These are phyloP conservation scores for Glycyrrhiza uralensis DNA, from an alignment of 306 rosid species.

Conservation along the genomic window DNA sequence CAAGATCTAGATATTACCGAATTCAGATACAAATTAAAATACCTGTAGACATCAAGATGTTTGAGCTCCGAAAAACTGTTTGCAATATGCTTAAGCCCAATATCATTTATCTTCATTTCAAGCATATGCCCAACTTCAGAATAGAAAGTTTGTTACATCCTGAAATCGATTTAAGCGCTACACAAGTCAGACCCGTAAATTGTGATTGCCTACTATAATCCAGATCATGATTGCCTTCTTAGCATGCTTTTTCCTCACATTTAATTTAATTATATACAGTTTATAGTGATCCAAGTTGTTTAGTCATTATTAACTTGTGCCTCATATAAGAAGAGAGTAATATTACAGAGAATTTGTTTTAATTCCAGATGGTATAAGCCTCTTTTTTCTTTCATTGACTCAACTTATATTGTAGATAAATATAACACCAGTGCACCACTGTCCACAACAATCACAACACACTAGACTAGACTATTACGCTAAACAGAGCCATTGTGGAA, in stretches of 20 bases:
- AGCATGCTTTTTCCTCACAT: not conserved
- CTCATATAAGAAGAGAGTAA: not conserved
- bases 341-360: not conserved
- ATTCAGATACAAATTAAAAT: slow-evolving; percentile 21
- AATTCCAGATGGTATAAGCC: not conserved
- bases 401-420: no score
- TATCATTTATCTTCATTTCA: slow-evolving; percentile 47
- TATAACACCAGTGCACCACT: no score
- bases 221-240: not conserved
- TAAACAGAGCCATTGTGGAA: no score
- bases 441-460: no score
- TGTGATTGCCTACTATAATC: no score
- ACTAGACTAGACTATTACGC: no score
- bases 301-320: slow-evolving; percentile 1
- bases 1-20: slow-evolving; percentile 1
- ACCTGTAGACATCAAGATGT: slow-evolving; percentile 61
- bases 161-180: slow-evolving; percentile 53
- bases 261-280: not conserved
- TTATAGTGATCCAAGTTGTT: not conserved
- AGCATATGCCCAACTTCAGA: slow-evolving; percentile 57
- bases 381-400: not conserved
- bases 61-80: slow-evolving; percentile 43
- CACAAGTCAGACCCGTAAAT: no score
- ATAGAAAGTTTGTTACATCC: slow-evolving; percentile 48
- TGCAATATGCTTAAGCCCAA: slow-evolving; percentile 51